Evolutionary conservation across 208 protist genomes (phyloP), one percentile per base, ranked within the genome.

Genomic region (Acanthamoeba comandoni): DNA sequence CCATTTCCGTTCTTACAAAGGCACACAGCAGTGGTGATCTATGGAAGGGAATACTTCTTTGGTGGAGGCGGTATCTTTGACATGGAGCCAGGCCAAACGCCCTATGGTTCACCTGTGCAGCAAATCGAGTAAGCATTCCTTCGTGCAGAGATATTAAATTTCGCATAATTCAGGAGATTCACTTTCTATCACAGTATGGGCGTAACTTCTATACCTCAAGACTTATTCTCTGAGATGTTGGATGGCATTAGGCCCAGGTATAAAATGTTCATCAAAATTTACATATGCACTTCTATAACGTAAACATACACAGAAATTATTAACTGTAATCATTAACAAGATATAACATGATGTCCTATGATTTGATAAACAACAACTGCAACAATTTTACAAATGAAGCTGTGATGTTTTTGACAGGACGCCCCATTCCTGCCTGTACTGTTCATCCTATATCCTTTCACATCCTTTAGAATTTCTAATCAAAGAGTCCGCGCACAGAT

Each of bases 351-450:
- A 86, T 35, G 53, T 86, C 82, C 43, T 89, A 89, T 24, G 60
- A 73, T n/a, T 52, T 89, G 29, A 69, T 89, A 43, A 73, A 89
- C 15, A 89, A 89, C 60, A 89, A 89, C 24, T 89, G 82, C 82
- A 89, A 89, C 62, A 89, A 89, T 49, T 89, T 89, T n/a, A 89
- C 60, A 19, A 73, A 69, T 52, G 82, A 89, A 15, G 82, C 73
- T 39, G 57, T 69, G 62, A 89, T 64, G 8, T 89, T 89, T 52
- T 64, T 89, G 24, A 89, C 82, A 0, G 82, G 82, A 2, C 29
- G 62, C 2, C 58, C 82, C 2, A 71, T 89, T 53, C 82, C 82
- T 35, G 19, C 55, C 2, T 89, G 82, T 89, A 43, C 55, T 3
- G 22, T 17, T 29, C 58, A 29, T n/a, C 24, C 39, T 73, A 17